phyloP scores from a whole-genome alignment of 176 grass and related monocot genomes.

The Poa annua region DNA sequence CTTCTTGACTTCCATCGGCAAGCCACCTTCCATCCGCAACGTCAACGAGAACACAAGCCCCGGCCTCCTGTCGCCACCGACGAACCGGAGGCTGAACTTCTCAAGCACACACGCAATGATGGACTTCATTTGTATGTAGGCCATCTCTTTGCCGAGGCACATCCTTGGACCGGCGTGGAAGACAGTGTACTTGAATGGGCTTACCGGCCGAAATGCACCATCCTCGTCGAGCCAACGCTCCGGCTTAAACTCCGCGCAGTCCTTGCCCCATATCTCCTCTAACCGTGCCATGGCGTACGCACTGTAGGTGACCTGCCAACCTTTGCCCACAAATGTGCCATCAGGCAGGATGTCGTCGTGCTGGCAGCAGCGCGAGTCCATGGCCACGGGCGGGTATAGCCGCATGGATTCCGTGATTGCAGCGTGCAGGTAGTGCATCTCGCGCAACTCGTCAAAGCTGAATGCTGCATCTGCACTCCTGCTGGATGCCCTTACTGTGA shows the following conservation, averaged over 20 bases:
- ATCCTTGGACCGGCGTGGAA: slow-evolving; percentile 66
- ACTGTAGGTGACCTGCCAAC: slow-evolving; percentile 56
- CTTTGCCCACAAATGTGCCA: slow-evolving; percentile 56
- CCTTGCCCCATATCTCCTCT: slow-evolving; percentile 60
- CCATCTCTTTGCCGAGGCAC: slow-evolving; percentile 87
- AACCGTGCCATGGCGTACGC: slow-evolving; percentile 56
- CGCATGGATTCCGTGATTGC: slow-evolving; percentile 70
- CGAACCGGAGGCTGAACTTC: slow-evolving; percentile 43
- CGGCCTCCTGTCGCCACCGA: slow-evolving; percentile 25
- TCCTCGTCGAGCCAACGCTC: slow-evolving; percentile 67
- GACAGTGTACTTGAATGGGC: slow-evolving; percentile 55
- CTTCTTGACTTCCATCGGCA: slow-evolving; percentile 49
- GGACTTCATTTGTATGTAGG: slow-evolving; percentile 79
- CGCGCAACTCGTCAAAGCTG: slow-evolving; percentile 55
- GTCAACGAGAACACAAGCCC: slow-evolving; percentile 56
- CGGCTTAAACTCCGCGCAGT: slow-evolving; percentile 59
- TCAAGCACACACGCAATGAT: slow-evolving; percentile 57
- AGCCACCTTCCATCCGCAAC: slow-evolving; percentile 62
- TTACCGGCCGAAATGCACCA: slow-evolving; percentile 59
- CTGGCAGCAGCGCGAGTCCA: slow-evolving; percentile 54
- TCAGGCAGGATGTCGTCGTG: slow-evolving; percentile 60
- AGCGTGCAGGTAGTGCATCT: slow-evolving; percentile 71
- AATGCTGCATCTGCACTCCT: slow-evolving; percentile 7
- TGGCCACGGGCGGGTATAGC: slow-evolving; percentile 64
- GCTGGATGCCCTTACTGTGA: background rate